Evolutionary conservation across 345 rosid species (phyloP).

Genomic region (Citrus reticulata): DNA sequence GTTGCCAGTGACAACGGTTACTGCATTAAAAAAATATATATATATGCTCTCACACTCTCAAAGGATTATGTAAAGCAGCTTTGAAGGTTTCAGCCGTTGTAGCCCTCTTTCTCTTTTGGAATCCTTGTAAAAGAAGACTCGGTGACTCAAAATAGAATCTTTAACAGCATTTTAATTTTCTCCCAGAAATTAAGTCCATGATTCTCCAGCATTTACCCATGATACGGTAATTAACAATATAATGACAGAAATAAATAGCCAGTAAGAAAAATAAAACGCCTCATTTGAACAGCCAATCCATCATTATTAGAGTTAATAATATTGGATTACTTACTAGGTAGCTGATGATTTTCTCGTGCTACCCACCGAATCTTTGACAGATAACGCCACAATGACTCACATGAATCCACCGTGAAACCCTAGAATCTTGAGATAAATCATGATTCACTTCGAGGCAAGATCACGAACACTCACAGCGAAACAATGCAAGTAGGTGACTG

Average conservation of each 20-base stretch:
- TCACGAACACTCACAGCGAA: background rate
- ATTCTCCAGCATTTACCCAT: slow-evolving; percentile 17
- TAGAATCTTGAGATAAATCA: slow-evolving; percentile 41
- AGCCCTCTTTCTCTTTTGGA: slow-evolving; percentile 17
- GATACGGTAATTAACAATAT: slow-evolving; percentile 6
- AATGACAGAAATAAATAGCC: background rate
- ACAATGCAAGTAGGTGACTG: background rate
- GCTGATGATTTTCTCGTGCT: slow-evolving; percentile 12
- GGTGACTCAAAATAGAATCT: slow-evolving; percentile 12
- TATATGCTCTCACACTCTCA: slow-evolving; percentile 1
- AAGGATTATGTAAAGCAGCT: slow-evolving; percentile 16
- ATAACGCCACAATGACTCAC: slow-evolving; percentile 1
- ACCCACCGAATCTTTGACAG: background rate
- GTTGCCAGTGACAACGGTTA: slow-evolving; percentile 8
- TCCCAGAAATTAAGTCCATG: background rate
- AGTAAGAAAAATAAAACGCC: background rate
- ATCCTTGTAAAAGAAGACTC: slow-evolving; percentile 29
- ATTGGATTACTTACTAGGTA: background rate
- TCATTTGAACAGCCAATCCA: slow-evolving; percentile 7
- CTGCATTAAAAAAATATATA: background rate
- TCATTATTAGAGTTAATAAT: slow-evolving; percentile 8
- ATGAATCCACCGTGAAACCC: slow-evolving; percentile 9
- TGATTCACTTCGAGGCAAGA: slow-evolving; percentile 1
- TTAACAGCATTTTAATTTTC: slow-evolving; percentile 17
- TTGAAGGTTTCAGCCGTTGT: slow-evolving; percentile 34